Evolutionary conservation across 805 yeast species (phyloP), one percentile per base, ranked within the genome.

Genomic region (Torulaspora delbrueckii): DNA sequence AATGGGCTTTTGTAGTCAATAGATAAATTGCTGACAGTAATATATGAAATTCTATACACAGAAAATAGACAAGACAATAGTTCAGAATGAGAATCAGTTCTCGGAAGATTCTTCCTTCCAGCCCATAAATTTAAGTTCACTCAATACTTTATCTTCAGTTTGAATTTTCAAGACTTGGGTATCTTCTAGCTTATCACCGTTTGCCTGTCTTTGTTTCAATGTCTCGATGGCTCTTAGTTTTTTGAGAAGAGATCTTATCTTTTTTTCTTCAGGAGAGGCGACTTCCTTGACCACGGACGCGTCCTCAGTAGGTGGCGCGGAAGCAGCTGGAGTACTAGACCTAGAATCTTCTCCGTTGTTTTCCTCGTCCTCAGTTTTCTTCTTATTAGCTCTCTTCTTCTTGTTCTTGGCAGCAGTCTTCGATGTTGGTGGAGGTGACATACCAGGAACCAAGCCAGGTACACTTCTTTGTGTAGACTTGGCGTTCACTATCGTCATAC

Each of bases 201-300:
- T 73, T 7, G 84, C 85, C 69, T 86, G 89, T 65, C 91, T 86
- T 73, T 78, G 78, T 68, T 90, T 90, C 59, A 93, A 76, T 43
- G 81, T 81, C 66, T 90, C 96, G 57, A 93, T 93, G n/a, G 99
- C 97, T 61, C 98, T 78, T 52, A 91, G 76, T 69, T 93, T 93
- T 72, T 93, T 93, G 67, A 90, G 76, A 64, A 93, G 75, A 26
- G 93, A 81, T 65, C 99, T 79, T 53, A 88, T 82, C 69, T 90
- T 89, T 75, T 90, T 93, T 58, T 91, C 98, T 67, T 91, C 97
- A 33, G 86, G 74, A 6, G 87, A 79, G 8, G 86, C 78, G 30
- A 66, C 56, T 42, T 59, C 63, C 30, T 56, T 46, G 6, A 37
- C 37, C n/a, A 39, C 16, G n/a, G 39, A 10, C 8, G 36, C 26